These are phyloP conservation scores for Atalantia buxifolia DNA, from an alignment of 345 rosid genomes.

Conservation along the genomic window DNA sequence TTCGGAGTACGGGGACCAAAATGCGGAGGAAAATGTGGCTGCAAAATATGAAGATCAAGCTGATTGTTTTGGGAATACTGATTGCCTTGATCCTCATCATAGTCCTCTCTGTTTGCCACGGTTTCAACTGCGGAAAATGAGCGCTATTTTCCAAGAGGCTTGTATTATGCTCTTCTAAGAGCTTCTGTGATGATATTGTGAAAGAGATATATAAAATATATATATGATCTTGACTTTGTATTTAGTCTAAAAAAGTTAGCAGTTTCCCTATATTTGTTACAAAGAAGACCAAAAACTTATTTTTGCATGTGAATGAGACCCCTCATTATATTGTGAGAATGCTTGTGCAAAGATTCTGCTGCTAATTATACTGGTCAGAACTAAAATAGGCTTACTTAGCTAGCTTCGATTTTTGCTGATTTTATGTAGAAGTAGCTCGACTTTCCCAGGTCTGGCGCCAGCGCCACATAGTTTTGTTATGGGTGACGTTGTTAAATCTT, in stretches of 20 bases:
- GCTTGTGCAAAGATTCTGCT: neutral
- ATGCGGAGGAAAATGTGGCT: slow-evolving; percentile 48
- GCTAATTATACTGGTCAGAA: neutral
- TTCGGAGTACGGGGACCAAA: slow-evolving; percentile 30
- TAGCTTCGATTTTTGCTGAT: neutral
- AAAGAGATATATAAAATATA: slow-evolving; percentile 14
- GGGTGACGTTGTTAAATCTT: too few relatives aligned
- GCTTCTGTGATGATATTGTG: slow-evolving; percentile 15
- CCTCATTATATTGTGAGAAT: slow-evolving; percentile 2
- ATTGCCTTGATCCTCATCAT: slow-evolving; percentile 42
- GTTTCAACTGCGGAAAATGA: slow-evolving; percentile 40
- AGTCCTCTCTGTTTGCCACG: slow-evolving; percentile 40
- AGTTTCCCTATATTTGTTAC: slow-evolving; percentile 16
- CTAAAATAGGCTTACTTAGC: neutral
- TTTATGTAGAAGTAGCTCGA: too few relatives aligned
- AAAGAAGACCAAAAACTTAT: neutral
- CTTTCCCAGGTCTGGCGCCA: too few relatives aligned
- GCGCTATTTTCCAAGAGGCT: neutral
- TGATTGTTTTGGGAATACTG: slow-evolving; percentile 41
- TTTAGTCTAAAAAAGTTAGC: slow-evolving; percentile 18
- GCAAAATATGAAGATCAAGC: slow-evolving; percentile 46
- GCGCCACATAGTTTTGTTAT: too few relatives aligned
- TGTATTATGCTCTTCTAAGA: neutral
- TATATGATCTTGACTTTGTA: slow-evolving; percentile 13
- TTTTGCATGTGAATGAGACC: slow-evolving; percentile 20